Evolutionary conservation across 345 rosid genomes (phyloP), one percentile per base, ranked within the genome.

Genomic region (Dipteronia dyeriana): DNA sequence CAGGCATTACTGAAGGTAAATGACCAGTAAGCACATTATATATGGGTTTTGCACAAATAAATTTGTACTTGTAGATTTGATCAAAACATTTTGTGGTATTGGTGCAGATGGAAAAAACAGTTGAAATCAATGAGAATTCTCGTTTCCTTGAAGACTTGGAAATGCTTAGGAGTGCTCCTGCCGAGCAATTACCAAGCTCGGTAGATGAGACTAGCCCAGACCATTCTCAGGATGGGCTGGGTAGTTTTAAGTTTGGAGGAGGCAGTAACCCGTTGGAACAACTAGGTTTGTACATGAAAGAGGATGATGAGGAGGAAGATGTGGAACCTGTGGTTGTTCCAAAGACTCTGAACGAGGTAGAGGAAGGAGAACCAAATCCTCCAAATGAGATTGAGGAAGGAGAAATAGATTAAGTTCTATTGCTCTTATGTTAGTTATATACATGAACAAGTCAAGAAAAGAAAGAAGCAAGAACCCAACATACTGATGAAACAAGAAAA

Each of bases 101-200:
- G 65, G 4, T 86, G 81, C 88, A 96, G 99, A 92, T 96, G 92
- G 99, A 96, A 75, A 96, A 89, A 82, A 96, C 97, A 9, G 95
- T 96, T n/a, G 97, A 92, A 71, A 94, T 96, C 73, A 91, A 92
- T 49, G 99, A 92, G 89, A 94, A 89, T 83, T 84, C 94, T 75
- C 86, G 87, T 69, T 94, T 94, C 77, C 92, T 96, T 17, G 86
- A 94, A 81, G 98, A 96, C 81, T 81, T 96, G 47, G 97, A 96
- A 85, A 90, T 92, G 99, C 88, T 96, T 62, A 92, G 97, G 78
- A 79, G 90, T 10, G 87, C 84, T 34, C 88, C 82, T 8, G 92
- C 75, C 2, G 97, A 94, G 65, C 87, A 89, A 13, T 71, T 89
- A 62, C 91, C 88, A 11, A 90, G 88, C 84, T 90, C 90, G 65